phyloP scores from a whole-genome alignment of 2,329 filamentous ascomycete genomes.

The Fusarium sp. region DNA sequence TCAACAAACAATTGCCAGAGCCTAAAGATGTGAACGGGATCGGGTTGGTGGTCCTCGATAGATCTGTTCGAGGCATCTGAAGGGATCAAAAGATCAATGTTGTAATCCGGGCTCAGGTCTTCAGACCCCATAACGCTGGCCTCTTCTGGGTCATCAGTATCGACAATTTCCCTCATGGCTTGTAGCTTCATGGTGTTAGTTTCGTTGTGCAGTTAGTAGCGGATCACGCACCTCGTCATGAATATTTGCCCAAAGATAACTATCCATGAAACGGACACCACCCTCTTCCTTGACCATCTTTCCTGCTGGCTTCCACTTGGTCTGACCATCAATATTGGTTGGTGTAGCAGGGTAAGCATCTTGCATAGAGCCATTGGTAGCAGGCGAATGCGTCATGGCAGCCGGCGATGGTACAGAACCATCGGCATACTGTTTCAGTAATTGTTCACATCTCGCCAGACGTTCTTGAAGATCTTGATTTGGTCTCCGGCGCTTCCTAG shows the following conservation, averaged over 20 bases:
- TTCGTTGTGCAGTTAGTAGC: neutral
- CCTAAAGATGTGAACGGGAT: conserved; percentile 72
- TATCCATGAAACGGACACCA: conserved; percentile 68
- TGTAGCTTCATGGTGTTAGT: conserved; percentile 57
- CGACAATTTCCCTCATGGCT: conserved; percentile 69
- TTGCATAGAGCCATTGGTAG: conserved; percentile 36
- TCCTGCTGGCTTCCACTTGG: conserved; percentile 59
- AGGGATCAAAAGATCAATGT: conserved; percentile 61
- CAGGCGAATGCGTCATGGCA: conserved; percentile 33
- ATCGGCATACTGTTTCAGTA: conserved; percentile 67
- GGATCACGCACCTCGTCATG: conserved; percentile 63
- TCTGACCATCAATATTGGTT: conserved; percentile 47
- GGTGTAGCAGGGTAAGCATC: conserved; percentile 46
- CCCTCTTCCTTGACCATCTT: conserved; percentile 67
- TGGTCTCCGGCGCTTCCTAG: conserved; percentile 67
- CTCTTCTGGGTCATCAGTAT: conserved; percentile 61
- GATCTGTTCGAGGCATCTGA: conserved; percentile 54
- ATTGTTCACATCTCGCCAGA: conserved; percentile 67
- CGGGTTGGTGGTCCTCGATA: conserved; percentile 68
- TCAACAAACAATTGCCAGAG: conserved; percentile 82
- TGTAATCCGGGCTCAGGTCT: conserved; percentile 62
- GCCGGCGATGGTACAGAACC: conserved; percentile 47
- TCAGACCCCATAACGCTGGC: conserved; percentile 62
- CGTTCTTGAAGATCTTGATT: conserved; percentile 72
- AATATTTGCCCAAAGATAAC: conserved; percentile 63